Evolutionary conservation across 306 rosid species (phyloP).

Genomic region (Vigna nakashimae): DNA sequence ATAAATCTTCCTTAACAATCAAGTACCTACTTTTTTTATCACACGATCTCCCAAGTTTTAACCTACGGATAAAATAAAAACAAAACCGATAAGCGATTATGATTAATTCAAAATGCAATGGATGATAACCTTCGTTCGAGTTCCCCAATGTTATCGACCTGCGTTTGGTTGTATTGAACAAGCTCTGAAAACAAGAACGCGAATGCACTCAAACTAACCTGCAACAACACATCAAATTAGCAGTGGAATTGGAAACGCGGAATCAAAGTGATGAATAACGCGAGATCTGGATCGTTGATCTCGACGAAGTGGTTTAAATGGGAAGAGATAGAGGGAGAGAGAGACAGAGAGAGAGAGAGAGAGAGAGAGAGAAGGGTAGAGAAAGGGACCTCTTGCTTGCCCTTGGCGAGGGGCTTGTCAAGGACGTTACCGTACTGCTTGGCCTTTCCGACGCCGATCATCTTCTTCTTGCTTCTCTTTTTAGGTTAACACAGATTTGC

Average conservation of each 20-base stretch:
- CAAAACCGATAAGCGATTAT: not conserved
- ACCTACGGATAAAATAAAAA: not conserved
- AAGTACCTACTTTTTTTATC: conserved; percentile 8
- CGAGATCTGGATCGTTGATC: conserved; percentile 31
- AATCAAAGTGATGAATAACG: not conserved
- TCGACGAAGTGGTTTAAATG: not conserved
- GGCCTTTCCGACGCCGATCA: conserved; percentile 94
- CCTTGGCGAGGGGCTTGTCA: conserved; percentile 79
- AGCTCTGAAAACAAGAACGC: conserved; percentile 98
- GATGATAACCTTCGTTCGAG: conserved; percentile 75
- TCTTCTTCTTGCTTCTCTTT: conserved; percentile 39
- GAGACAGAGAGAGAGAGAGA: not conserved
- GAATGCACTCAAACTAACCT: conserved; percentile 99
- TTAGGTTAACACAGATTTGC: conserved; percentile 1
- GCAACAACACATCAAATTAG: conserved; percentile 36
- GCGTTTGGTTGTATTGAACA: conserved; percentile 98
- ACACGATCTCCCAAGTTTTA: conserved; percentile 12
- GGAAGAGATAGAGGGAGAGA: not conserved
- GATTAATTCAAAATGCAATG: not conserved
- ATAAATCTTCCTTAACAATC: conserved; percentile 2
- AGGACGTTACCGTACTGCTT: conserved; percentile 96
- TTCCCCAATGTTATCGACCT: conserved; percentile 95
- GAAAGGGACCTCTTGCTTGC: conserved; percentile 46
- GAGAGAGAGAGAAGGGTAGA: not conserved
- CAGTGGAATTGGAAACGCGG: not conserved